Conservation (phyloP, 495 filamentous ascomycete genomes). For the Podospora conica region DNA sequence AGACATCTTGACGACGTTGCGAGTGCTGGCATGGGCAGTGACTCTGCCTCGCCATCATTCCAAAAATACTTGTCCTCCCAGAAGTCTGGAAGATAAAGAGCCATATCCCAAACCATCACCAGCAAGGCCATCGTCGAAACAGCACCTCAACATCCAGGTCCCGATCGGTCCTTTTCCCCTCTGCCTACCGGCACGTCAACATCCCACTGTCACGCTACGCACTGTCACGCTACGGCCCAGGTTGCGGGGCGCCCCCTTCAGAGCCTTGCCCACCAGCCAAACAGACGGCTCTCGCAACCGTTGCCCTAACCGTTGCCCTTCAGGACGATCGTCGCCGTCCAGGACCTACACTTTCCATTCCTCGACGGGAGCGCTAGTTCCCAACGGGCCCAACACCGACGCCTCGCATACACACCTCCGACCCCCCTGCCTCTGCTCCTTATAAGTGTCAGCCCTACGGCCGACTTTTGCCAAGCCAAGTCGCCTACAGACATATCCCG, state of each 20-base stretch:
- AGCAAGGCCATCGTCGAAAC: not conserved
- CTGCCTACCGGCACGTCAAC: not conserved
- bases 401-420: slow-evolving; percentile 23
- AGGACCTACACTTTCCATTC: slow-evolving; percentile 5
- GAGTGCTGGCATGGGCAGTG: not conserved
- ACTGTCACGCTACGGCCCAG: not conserved
- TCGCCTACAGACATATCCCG: slow-evolving; percentile 1
- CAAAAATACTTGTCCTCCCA: slow-evolving; percentile 9
- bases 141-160: not conserved
- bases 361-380: slow-evolving; percentile 22
- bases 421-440: slow-evolving; percentile 13
- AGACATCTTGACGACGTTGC: not conserved
- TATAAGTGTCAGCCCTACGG: slow-evolving; percentile 34
- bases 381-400: slow-evolving; percentile 26
- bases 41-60: not conserved
- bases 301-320: not conserved
- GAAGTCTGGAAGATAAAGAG: not conserved
- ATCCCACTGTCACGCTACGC: not conserved
- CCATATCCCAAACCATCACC: not conserved
- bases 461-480: not conserved
- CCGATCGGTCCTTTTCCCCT: not conserved
- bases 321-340: not conserved
- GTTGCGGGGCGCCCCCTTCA: not conserved
- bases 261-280: not conserved
- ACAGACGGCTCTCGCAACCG: slow-evolving; percentile 2